phyloP scores from a whole-genome alignment of 2,329 filamentous ascomycete genomes.

The Hymenoscyphus salicellus region DNA sequence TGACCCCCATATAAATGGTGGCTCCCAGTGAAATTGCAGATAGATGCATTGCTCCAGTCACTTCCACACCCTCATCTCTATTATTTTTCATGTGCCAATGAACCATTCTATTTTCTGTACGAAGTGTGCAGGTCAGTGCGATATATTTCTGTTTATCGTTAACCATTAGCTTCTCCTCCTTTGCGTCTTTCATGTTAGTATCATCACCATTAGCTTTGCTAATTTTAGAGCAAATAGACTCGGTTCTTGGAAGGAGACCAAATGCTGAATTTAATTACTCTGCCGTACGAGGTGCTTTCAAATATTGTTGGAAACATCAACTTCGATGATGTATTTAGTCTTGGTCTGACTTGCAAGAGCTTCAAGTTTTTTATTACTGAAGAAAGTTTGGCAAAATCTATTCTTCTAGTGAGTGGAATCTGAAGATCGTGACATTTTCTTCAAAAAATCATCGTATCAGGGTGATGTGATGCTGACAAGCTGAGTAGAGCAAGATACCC shows the following conservation, averaged over 20 bases:
- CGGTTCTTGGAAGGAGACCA: not conserved
- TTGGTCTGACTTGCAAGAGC: slow-evolving; percentile 29
- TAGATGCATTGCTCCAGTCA: not conserved
- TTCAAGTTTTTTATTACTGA: slow-evolving; percentile 30
- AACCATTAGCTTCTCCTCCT: not conserved
- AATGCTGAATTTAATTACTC: slow-evolving; percentile 29
- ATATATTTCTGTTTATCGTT: not conserved
- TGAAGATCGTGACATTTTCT: not conserved
- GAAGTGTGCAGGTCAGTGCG: not conserved
- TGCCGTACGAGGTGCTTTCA: slow-evolving; percentile 35
- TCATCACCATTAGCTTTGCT: not conserved
- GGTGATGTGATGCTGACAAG: slow-evolving; percentile 16
- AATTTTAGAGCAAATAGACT: not conserved
- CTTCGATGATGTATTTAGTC: slow-evolving; percentile 35
- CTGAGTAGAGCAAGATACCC: slow-evolving; percentile 29
- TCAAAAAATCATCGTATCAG: not conserved
- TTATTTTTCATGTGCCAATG: not conserved
- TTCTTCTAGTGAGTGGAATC: slow-evolving; percentile 28
- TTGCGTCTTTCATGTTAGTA: not conserved
- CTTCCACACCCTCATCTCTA: not conserved
- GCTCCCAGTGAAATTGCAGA: not conserved
- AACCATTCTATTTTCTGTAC: not conserved
- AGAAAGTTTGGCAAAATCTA: slow-evolving; percentile 32
- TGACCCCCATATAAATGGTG: not conserved
- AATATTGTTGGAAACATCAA: slow-evolving; percentile 29